Evolutionary conservation across 2,329 filamentous ascomycete species (phyloP), one percentile per base, ranked within the genome.

Genomic region (Trichoderma asperellum): DNA sequence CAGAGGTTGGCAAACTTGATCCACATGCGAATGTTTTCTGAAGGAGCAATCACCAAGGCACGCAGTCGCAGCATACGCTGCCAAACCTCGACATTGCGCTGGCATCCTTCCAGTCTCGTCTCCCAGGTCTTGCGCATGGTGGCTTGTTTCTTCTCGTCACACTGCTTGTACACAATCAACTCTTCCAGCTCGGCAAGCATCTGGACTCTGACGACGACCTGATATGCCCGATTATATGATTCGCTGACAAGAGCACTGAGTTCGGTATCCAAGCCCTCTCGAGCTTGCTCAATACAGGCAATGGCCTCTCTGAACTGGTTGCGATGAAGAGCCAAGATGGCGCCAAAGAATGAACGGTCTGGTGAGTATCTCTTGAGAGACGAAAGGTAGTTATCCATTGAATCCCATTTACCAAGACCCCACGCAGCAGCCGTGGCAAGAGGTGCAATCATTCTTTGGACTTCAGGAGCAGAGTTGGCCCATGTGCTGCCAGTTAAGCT

Each of bases 1-100:
- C 96, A 99, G 6, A 99, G 88, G 75, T 98, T 99, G 75, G 96
- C 93, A 78, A 97, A 99, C 79, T 99, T 99, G 84, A 99, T 98
- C 90, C 94, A 97, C 94, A 99, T 99, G 76, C 97, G 92, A 85
- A 97, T 93, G 76, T 97, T 97, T 78, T 99, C 94, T 40, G 89
- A 89, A 0, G 96, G 95, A 0, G 91, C 91, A 71, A 98, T 95
- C 70, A 99, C 96, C 63, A 99, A 85, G 24, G 94, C 92, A 70
- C 96, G 90, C 37, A 99, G 90, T 77, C 97, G 96, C 68, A 99
- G 89, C 93, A 98, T 98, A 70, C 96, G 89, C 78, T 97, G 94
- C 96, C 96, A 99, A 3, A 98, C 93, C 76, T 99, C 96, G 24
- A 97, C 94, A 75, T 98, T 97, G 69, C 96, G 91, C 79, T 99